Evolutionary conservation across 768 basidiomycete genomes (phyloP), one percentile per base, ranked within the genome.

Genomic region (Phallus indusiatus): DNA sequence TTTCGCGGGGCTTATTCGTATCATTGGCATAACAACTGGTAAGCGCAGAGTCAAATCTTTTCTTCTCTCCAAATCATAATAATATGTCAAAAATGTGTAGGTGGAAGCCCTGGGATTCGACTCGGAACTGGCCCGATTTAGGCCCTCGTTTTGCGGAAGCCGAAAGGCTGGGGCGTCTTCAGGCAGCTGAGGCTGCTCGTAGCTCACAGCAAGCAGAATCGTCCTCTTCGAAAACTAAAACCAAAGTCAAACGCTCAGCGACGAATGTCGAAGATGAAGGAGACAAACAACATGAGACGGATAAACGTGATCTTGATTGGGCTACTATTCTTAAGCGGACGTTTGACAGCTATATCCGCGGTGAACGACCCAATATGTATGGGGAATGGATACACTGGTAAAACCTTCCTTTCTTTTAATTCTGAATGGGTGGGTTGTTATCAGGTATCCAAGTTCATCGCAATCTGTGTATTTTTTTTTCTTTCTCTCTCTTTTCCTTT

Each of bases 21-120:
- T 71, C 94, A 97, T 71, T 97, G 88, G 73, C 94, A 98, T 69
- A 94, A 94, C 69, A 89, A 82, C 72, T 94, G 92, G 92, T 88
- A 58, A 55, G 82, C 68, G 9, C 4, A 51, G 57, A 55, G 28
- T 20, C 2, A 14, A 12, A 42, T 42, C 4, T 10, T 33, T 1
- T 16, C 16, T 49, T 47, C 16, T 4, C 2, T 14, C 16, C 16
- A 14, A 51, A 11, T 51, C 8, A 50, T 50, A 12, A 20, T 42
- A 51, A 22, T 20, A 51, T 22, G 6, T 48, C n/a, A 48, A n/a
- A 48, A n/a, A n/a, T n/a, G 18, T 20, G 12, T 22, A 59, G 57
- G 57, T 96, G 95, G 95, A 86, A 87, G 63, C 90, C 94, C 3
- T 96, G 97, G 65, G 95, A 99, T 71, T 80, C 89, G 0, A 72